Evolutionary conservation across 495 filamentous ascomycete species (phyloP), one percentile per base, ranked within the genome.

Genomic region (Aspergillus campestris): DNA sequence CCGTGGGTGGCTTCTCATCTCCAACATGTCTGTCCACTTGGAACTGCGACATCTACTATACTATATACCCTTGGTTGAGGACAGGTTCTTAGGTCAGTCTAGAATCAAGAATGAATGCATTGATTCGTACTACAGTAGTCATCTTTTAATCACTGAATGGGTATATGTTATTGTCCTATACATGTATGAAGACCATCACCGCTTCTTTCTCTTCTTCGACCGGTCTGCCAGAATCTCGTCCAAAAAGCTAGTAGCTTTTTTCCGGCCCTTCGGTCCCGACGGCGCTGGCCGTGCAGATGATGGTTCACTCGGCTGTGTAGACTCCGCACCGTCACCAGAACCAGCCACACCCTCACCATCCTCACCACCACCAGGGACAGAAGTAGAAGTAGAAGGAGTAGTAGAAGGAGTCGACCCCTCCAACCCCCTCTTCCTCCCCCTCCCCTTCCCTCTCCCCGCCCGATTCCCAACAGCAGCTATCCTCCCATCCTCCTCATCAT

Each of bases 131-230:
- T 32, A 38, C 24, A 24, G 18, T 31, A 18, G 6, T n/a, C 32
- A 14, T 50, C 45, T 44, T 30, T 36, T 24, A 37, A 36, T 45
- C 15, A 41, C 8, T 8, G 28, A 31, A 12, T 38, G 53, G 55
- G 52, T 58, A 56, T 56, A 53, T 47, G 37, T 52, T 49, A 34
- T 30, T 37, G 2, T 40, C 24, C 13, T 35, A 12, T 42, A 34
- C 11, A 34, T 38, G 8, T 6, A 28, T 24, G 10, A 35, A 13
- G 11, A 14, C 10, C 28, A 31, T 69, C 69, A 65, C 67, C 67
- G 77, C 60, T 73, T 77, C 58, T 71, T 77, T 40, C 67, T 76
- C 55, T 75, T 75, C 51, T 70, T 71, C n/a, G 61, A 64, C 47
- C 71, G 65, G 38, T 76, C 67, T 15, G 63, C 62, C 34, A 78